These are phyloP conservation scores for Eucalyptus paniculata DNA, from an alignment of 345 rosid species.

Conservation along the genomic window DNA sequence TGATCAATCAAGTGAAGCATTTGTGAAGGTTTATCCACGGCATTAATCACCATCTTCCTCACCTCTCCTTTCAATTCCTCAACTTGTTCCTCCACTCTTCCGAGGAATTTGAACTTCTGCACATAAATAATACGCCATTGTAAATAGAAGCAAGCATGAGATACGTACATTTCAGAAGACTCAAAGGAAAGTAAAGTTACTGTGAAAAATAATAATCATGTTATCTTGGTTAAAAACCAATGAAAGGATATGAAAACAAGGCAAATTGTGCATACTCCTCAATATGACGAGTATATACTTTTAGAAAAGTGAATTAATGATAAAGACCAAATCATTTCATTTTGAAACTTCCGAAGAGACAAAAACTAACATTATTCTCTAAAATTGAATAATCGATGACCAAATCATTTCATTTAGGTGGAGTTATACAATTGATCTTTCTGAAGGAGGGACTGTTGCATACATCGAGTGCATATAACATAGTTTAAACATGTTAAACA, in stretches of 20 bases:
- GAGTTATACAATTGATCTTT: background rate
- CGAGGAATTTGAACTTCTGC: background rate
- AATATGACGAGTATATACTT: background rate
- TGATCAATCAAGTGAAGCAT: slow-evolving; percentile 9
- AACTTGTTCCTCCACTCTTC: background rate
- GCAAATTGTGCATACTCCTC: background rate
- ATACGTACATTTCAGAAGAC: background rate
- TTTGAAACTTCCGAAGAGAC: background rate
- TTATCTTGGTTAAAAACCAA: background rate
- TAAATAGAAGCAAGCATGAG: background rate
- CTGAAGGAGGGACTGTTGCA: background rate
- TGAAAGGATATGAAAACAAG: background rate
- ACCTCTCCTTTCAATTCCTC: background rate
- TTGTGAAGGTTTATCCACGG: background rate
- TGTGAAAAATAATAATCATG: background rate
- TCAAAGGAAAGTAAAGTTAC: background rate
- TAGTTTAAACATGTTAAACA: background rate
- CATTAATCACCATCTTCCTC: background rate
- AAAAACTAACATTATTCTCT: background rate
- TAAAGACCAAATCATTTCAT: background rate
- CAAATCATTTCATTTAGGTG: background rate
- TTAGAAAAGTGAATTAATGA: background rate
- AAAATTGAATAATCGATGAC: background rate
- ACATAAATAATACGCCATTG: background rate
- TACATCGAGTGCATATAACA: background rate